A percentile compares a stretch with the other conserved stretches of the same genome.
Conservation (phyloP, 768 basidiomycete species). For the Mycena vitilis region DNA sequence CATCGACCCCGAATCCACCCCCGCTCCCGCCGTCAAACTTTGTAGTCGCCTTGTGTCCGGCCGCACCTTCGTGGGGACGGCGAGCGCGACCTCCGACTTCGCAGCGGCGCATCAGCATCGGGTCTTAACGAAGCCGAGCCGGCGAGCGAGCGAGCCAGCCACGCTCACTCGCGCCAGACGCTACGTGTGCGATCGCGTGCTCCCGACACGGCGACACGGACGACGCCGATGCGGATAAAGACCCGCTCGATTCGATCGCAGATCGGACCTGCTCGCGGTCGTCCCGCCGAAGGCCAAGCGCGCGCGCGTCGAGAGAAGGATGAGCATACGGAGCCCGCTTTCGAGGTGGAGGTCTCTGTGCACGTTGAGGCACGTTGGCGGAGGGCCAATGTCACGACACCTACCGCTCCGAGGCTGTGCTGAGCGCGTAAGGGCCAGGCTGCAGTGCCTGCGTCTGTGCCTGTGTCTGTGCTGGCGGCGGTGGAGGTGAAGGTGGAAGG, state of each 20-base stretch:
- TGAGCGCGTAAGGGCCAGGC: conserved; percentile 25
- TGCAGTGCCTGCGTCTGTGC: conserved; percentile 27
- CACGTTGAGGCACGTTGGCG: no score
- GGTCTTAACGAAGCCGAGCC: no score
- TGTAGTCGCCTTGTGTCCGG: no score
- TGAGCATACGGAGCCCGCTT: conserved; percentile 36
- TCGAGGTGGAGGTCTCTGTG: conserved; percentile 18
- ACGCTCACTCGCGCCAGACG: conserved; percentile 34
- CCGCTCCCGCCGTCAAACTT: conserved; percentile 19
- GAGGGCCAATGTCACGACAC: conserved; percentile 8
- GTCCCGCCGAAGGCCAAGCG: conserved; percentile 29
- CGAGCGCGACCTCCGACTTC: no score
- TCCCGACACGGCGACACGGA: conserved; percentile 32
- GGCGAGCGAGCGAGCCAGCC: conserved; percentile 31
- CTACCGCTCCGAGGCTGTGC: conserved; percentile 35
- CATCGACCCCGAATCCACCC: neutral
- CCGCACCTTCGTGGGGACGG: no score
- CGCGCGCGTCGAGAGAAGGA: conserved; percentile 34
- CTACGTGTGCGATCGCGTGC: conserved; percentile 36
- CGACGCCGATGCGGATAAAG: conserved; percentile 30
- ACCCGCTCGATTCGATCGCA: conserved; percentile 36
- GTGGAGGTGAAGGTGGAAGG: conserved; percentile 44
- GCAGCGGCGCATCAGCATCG: no score
- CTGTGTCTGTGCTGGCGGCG: conserved; percentile 40
- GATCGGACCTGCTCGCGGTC: conserved; percentile 37